Base-by-base conservation (phyloP, 1,139 yeast species). In the Zygosaccharomyces sapae region DNA sequence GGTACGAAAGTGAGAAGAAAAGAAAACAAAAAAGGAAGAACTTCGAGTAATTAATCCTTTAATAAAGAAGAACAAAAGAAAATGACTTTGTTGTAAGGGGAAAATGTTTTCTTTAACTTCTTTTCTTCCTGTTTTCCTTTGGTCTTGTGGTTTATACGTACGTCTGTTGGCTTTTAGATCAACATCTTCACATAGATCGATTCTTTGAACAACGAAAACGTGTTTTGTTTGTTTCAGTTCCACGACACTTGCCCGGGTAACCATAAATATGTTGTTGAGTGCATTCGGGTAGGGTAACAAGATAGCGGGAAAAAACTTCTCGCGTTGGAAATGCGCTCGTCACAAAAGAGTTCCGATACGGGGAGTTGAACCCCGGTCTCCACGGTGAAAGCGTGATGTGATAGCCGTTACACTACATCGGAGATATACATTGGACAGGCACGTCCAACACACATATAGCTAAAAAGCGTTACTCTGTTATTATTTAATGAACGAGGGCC, bases 341-440 rank as follows among this genome's bases (percentile, higher is more conserved):
- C n/a, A 8, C 24, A 41, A 49, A 53, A 53, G 47, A 47, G 42
- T 41, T 71, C 75, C 74, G 74, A 70, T 62, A 67, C 75, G 69
- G 75, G 73, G 75, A 71, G 69, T 71, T 72, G 75, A 71, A 71
- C 75, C 73, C 75, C 70, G 75, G 70, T 71, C 67, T 64, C 65
- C 59, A 61, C 68, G 67, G 68, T 65, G 68, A 65, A 66, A 65
- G 64, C 65, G 68, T 62, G 61, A 62, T 62, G 67, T 64, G 68
- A 63, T 64, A 64, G 67, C 68, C 68, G 65, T 65, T 64, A 64
- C 68, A 64, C 67, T 63, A 63, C 65, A 61, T 63, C 66, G 67
- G 67, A 63, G 5, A 20, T 20, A 20, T 20, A 20, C 22, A 2
- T 20, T 20, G 22, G 22, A 20, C 5, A 4, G 22, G 5, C 22